Evolutionary conservation across 2,329 filamentous ascomycete species (phyloP), one percentile per base, ranked within the genome.

Genomic region (Tetracladium maxilliforme): DNA sequence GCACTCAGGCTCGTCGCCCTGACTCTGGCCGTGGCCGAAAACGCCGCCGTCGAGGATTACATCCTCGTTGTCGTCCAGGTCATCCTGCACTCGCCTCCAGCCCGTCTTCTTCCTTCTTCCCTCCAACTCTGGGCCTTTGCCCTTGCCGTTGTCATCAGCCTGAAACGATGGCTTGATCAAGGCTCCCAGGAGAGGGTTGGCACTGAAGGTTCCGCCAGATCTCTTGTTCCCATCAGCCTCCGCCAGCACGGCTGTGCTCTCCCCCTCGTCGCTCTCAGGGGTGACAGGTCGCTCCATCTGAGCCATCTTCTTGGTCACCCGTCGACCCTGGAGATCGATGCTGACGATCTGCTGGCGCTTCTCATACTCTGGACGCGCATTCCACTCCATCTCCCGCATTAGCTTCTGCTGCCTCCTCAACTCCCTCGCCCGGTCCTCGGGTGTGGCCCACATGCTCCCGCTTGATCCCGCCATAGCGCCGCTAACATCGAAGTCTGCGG

Each of bases 381-480:
- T 67, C 60, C 75, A 78, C 31, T 79, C 70, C 48, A 76, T 63
- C 41, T 80, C 73, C 7, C 72, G 56, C 28, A 78, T 45, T 3
- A 76, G 60, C 32, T 69, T 70, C 47, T 80, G 75, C 47, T 81
- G 75, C 34, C 64, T 64, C 45, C 78, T 79, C 28, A 81, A 48
- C 37, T 77, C 70, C 40, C 68, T 56, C 3, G 75, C 75, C 23
- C 75, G 59, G 44, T 81, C 73, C 14, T 65, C 61, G 0, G 75
- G 74, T 23, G 57, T 73, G 29, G 72, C 73, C 75, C 75, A 81
- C 46, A 75, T 64, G 35, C 65, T 77, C n/a, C n/a, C n/a, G n/a
- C n/a, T n/a, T n/a, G n/a, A n/a, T n/a, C n/a, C n/a, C 4, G 33
- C 32, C 3, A 70, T 69, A 1, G 62, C 45, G 3, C 47, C 46